These are phyloP conservation scores for Zalaria sp. DNA, from an alignment of 2,329 filamentous ascomycete genomes.

Conservation along the genomic window DNA sequence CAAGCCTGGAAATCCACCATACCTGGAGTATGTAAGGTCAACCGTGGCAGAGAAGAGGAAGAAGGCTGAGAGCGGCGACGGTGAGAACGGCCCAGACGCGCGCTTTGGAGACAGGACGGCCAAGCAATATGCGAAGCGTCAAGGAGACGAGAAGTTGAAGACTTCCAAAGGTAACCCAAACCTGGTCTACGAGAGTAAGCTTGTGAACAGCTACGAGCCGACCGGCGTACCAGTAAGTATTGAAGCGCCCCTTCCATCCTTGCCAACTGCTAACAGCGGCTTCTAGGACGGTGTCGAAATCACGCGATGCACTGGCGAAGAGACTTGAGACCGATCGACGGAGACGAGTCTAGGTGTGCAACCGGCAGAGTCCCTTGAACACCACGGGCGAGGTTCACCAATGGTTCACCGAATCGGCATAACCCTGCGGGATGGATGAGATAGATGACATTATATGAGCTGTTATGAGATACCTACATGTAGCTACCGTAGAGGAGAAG, in stretches of 20 bases:
- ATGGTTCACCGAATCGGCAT: no score
- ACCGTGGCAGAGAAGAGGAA: conserved; percentile 47
- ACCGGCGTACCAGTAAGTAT: conserved; percentile 48
- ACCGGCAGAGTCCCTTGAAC: no score
- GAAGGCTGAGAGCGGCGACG: conserved; percentile 17
- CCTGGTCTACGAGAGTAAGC: conserved; percentile 49
- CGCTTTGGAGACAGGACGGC: conserved; percentile 30
- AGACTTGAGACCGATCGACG: conserved; percentile 4
- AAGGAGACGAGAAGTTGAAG: conserved; percentile 29
- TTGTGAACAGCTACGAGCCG: conserved; percentile 53
- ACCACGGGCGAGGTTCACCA: no score
- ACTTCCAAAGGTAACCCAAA: conserved; percentile 44
- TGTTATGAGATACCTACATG: no score
- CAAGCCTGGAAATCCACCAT: conserved; percentile 56
- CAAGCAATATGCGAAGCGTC: conserved; percentile 33
- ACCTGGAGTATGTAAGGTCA: conserved; percentile 55
- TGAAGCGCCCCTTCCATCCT: neutral
- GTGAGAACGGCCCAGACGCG: conserved; percentile 19
- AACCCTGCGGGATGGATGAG: no score
- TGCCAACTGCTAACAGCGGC: neutral
- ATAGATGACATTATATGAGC: no score
- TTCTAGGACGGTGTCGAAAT: conserved; percentile 52
- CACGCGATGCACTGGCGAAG: conserved; percentile 39
- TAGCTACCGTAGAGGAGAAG: no score
- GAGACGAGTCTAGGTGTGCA: no score